Evolutionary conservation across 2,329 filamentous ascomycete species (phyloP).

Genomic region (Monilinia laxa): DNA sequence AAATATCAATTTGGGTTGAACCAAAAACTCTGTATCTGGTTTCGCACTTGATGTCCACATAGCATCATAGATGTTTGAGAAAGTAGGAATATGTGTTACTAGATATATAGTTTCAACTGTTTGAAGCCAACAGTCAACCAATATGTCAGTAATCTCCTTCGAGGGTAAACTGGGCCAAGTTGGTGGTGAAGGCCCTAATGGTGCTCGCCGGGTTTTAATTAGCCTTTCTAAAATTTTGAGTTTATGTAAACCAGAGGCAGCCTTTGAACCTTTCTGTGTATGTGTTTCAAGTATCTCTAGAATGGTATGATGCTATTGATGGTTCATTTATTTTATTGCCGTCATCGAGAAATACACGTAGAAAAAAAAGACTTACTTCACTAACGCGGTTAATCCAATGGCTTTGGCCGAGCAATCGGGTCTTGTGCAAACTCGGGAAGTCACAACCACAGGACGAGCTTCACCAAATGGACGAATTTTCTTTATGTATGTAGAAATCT

Average conservation of each 20-base stretch:
- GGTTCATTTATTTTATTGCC: background rate
- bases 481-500: background rate
- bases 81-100: constrained; percentile 53
- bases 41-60: constrained; percentile 46
- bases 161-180: constrained; percentile 48
- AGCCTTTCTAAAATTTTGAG: constrained; percentile 54
- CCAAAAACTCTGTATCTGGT: constrained; percentile 48
- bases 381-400: constrained; percentile 55
- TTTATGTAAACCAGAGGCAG: constrained; percentile 44
- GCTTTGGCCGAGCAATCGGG: constrained; percentile 55
- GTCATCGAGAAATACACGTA: background rate
- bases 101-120: constrained; percentile 51
- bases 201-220: constrained; percentile 52
- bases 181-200: constrained; percentile 49
- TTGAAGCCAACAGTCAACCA: constrained; percentile 51
- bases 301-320: background rate
- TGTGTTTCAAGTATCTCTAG: constrained; percentile 43
- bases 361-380: constrained; percentile 42
- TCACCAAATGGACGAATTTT: constrained; percentile 36
- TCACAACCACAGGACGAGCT: constrained; percentile 41
- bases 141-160: constrained; percentile 46
- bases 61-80: constrained; percentile 50
- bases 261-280: constrained; percentile 44
- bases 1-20: constrained; percentile 58
- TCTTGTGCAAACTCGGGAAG: constrained; percentile 54